phyloP scores from a whole-genome alignment of 139 green algal species.

The Volvox reticuliferus region DNA sequence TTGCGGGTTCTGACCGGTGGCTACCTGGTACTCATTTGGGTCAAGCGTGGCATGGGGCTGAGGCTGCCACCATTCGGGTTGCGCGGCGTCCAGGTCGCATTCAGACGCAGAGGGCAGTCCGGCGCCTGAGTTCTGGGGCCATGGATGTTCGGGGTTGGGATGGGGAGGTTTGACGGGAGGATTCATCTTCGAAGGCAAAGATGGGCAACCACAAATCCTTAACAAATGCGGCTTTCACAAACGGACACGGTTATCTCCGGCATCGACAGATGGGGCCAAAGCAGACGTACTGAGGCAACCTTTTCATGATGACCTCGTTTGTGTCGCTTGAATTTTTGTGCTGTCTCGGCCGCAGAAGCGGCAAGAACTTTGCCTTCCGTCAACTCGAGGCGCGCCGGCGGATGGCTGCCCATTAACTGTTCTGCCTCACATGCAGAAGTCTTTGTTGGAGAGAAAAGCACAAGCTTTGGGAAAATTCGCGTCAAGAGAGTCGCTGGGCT shows the following conservation, averaged over 20 bases:
- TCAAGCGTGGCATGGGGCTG: conserved; percentile 49
- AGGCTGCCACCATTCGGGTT: conserved; percentile 10
- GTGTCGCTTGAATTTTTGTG: neutral
- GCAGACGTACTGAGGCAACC: neutral
- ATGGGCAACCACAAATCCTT: too few species aligned
- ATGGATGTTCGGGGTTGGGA: too few species aligned
- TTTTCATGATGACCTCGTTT: neutral
- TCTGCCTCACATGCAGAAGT: neutral
- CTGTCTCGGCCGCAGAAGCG: neutral
- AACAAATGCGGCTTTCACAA: too few species aligned
- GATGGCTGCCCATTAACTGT: conserved; percentile 10
- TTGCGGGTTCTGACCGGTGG: neutral
- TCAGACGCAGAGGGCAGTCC: neutral
- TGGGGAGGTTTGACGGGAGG: too few species aligned
- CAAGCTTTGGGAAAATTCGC: conserved; percentile 4
- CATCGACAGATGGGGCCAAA: too few species aligned
- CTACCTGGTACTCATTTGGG: conserved; percentile 35
- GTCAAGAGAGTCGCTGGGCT: conserved; percentile 13
- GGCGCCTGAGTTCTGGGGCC: neutral
- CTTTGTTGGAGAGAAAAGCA: neutral
- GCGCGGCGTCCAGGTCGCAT: neutral
- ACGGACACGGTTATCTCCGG: too few species aligned
- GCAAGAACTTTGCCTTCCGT: neutral
- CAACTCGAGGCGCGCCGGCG: neutral
- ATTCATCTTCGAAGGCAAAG: too few species aligned